These are phyloP conservation scores for Scedosporium dehoogii DNA, from an alignment of 2,329 filamentous ascomycete genomes.

Conservation along the genomic window DNA sequence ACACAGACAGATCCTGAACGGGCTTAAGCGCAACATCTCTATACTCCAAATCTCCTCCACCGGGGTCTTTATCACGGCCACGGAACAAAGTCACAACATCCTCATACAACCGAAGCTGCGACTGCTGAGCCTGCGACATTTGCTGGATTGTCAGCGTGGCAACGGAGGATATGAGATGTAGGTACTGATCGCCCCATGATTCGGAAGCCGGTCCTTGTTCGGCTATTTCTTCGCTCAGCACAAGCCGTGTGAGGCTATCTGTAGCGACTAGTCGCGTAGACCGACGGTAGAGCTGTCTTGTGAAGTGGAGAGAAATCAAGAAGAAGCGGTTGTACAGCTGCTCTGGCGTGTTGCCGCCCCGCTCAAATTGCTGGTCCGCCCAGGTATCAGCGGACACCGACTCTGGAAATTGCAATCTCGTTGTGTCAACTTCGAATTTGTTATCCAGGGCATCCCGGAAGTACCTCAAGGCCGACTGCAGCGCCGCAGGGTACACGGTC, in stretches of 20 bases:
- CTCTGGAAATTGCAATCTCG: slow-evolving; percentile 7
- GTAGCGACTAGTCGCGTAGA: slow-evolving; percentile 21
- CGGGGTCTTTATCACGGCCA: slow-evolving; percentile 8
- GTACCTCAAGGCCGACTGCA: slow-evolving; percentile 24
- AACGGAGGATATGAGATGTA: slow-evolving; percentile 24
- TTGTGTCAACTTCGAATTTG: slow-evolving; percentile 8
- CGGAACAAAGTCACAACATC: slow-evolving; percentile 28
- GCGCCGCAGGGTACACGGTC: slow-evolving; percentile 11
- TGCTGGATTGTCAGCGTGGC: slow-evolving; percentile 26
- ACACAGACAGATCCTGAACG: slow-evolving; percentile 4
- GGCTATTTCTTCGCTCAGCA: slow-evolving; percentile 22
- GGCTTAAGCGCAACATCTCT: not conserved
- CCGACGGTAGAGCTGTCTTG: slow-evolving; percentile 30
- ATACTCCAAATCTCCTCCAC: not conserved
- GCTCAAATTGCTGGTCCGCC: slow-evolving; percentile 15
- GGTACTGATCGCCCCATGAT: slow-evolving; percentile 17
- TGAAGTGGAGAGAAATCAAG: slow-evolving; percentile 26
- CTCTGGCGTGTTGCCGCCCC: slow-evolving; percentile 8
- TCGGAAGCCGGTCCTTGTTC: slow-evolving; percentile 18
- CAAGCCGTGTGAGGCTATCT: slow-evolving; percentile 15
- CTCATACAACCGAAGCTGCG: slow-evolving; percentile 19
- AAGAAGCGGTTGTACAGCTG: slow-evolving; percentile 27
- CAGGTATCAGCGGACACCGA: slow-evolving; percentile 16
- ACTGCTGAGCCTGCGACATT: slow-evolving; percentile 26
- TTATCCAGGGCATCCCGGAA: slow-evolving; percentile 30